A percentile compares a stretch with the other conserved stretches of the same genome.
phyloP scores from a whole-genome alignment of 2,329 filamentous ascomycete genomes.

The Neonectria coccinea region DNA sequence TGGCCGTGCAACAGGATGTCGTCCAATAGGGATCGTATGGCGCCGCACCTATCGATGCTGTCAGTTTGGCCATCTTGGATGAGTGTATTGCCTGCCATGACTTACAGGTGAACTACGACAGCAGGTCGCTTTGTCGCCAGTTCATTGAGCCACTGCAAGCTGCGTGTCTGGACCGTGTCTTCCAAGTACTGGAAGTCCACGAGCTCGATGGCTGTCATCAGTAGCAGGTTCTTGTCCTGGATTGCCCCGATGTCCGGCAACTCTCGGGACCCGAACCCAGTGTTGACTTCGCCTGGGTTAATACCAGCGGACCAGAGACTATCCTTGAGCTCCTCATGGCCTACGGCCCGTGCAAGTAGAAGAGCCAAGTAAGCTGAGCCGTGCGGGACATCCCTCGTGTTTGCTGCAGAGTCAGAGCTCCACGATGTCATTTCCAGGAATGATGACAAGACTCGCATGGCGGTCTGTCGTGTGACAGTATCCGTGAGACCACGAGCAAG shows the following conservation, averaged over 20 bases:
- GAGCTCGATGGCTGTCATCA: constrained; percentile 72
- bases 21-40: constrained; percentile 69
- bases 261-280: constrained; percentile 41
- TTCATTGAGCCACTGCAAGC: constrained; percentile 69
- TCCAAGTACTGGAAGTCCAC: constrained; percentile 76
- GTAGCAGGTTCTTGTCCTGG: constrained; percentile 71
- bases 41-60: constrained; percentile 60
- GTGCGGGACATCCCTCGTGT: constrained; percentile 36
- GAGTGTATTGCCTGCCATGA: constrained; percentile 19
- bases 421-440: constrained; percentile 62
- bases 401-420: constrained; percentile 32
- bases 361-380: constrained; percentile 70
- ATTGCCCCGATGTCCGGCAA: constrained; percentile 56
- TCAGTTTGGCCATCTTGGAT: constrained; percentile 5
- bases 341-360: constrained; percentile 67
- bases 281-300: constrained; percentile 53
- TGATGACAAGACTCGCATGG: constrained; percentile 70
- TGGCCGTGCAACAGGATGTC: constrained; percentile 73
- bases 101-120: constrained; percentile 70
- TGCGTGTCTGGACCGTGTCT: constrained; percentile 70
- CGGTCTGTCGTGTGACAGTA: constrained; percentile 67
- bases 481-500: constrained; percentile 74
- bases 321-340: constrained; percentile 70
- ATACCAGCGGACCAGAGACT: constrained; percentile 71
- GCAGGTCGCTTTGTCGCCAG: constrained; percentile 65